Base-by-base conservation (phyloP, 805 yeast species). In the Pichia kluyveri region DNA sequence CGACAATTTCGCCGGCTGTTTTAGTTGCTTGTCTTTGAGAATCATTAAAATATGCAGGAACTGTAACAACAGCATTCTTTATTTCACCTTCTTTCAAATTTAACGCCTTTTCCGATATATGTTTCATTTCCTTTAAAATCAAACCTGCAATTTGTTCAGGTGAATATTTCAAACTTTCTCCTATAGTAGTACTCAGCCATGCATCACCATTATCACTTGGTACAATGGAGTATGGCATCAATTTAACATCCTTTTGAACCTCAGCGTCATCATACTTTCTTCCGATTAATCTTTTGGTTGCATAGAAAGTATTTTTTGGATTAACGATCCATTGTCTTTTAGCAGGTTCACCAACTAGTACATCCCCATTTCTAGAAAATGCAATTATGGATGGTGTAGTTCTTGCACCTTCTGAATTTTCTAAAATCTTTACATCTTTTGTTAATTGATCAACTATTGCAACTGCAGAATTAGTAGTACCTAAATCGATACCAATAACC, bases 71-170 rank as follows among this genome's bases (percentile, higher is more conserved):
- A 41, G 97, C 96, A 70, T 86, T 86, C 75, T 80, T 84, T 53
- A 83, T 85, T 37, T 81, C 68, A 72, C 82, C 80, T 65, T 86
- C 87, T 8, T 46, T 45, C 17, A 50, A 34, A 17, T 41, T 49
- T 58, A 89, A 71, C 70, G 83, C 79, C 49, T 77, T 76, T 69
- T 88, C 96, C 52, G 96, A 96, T 53, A 95, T 86, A 70, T 82
- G 90, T 79, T 88, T 90, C 96, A 89, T 89, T 75, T 90, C 88
- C 76, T 84, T 83, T 62, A 89, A 77, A 48, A 89, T 76, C 63
- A 89, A 86, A 48, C 96, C 96, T 63, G 96, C 96, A 60, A 89
- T 86, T 71, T 89, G 96, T 51, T 95, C 90, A 47, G 97, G 97
- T 44, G 96, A 89, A 76, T 89, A 90, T 54, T 74, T 71, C 68